phyloP scores from a whole-genome alignment of 1,284 basidiomycete genomes.

The Sporisorium reilianum region DNA sequence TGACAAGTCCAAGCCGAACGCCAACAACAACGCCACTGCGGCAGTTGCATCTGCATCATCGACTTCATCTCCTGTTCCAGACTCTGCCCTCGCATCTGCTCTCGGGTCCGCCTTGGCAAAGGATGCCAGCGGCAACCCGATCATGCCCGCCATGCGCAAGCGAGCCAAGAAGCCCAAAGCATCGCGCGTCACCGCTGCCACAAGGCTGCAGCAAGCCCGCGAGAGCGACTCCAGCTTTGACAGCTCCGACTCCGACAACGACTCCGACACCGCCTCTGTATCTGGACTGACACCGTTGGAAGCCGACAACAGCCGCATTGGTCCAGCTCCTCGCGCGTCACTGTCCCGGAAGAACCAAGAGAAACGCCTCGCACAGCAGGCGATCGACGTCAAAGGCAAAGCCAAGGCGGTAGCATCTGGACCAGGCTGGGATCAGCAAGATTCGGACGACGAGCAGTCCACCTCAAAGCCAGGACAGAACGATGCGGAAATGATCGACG shows the following conservation, averaged over 20 bases:
- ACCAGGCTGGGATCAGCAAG: conserved; percentile 35
- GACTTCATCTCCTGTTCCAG: conserved; percentile 14
- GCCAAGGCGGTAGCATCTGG: conserved; percentile 26
- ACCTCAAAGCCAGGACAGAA: background rate
- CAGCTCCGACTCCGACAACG: conserved; percentile 53
- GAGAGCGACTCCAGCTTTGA: conserved; percentile 60
- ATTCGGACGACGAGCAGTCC: conserved; percentile 25
- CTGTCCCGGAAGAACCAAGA: conserved; percentile 41
- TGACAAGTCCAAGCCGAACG: conserved; percentile 30
- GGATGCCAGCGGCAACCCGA: conserved; percentile 56
- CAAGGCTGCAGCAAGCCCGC: conserved; percentile 28
- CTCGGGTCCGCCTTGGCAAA: conserved; percentile 64
- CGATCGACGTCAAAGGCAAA: conserved; percentile 24
- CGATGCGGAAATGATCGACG: conserved; percentile 16
- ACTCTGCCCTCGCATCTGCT: conserved; percentile 32
- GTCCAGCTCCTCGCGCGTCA: conserved; percentile 41
- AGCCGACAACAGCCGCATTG: conserved; percentile 18
- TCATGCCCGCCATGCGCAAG: conserved; percentile 57
- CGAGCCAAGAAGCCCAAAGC: conserved; percentile 39
- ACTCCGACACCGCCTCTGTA: conserved; percentile 21
- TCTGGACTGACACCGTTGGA: conserved; percentile 2
- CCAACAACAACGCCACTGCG: no score
- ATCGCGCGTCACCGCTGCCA: conserved; percentile 38
- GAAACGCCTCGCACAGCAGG: conserved; percentile 16
- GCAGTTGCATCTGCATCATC: conserved; percentile 11